These are phyloP conservation scores for Phytophthora palmivora DNA, from an alignment of 352 stramenopile genomes.

Conservation along the genomic window DNA sequence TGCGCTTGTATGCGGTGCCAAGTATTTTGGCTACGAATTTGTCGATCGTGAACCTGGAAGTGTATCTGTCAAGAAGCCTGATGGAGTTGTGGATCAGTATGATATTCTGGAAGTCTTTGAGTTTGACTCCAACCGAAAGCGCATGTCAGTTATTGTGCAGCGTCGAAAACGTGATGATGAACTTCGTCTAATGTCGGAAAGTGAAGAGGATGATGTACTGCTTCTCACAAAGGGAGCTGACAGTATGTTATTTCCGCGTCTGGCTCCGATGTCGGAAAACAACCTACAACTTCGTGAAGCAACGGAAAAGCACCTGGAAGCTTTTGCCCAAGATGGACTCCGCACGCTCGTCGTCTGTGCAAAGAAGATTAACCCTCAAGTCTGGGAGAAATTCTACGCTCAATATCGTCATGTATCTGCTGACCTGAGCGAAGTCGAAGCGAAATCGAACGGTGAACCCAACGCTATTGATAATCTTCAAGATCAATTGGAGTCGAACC, in stretches of 20 bases:
- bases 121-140: constrained; percentile 92
- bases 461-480: constrained; percentile 77
- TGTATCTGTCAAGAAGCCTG: constrained; percentile 70
- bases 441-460: constrained; percentile 61
- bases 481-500: constrained; percentile 79
- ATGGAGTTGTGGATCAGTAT: constrained; percentile 73
- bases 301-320: constrained; percentile 78
- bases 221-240: constrained; percentile 86
- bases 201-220: constrained; percentile 77
- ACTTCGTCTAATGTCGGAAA: constrained; percentile 69
- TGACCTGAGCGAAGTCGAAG: constrained; percentile 76
- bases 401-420: constrained; percentile 69
- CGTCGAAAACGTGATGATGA: constrained; percentile 74
- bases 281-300: constrained; percentile 50
- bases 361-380: constrained; percentile 56
- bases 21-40: constrained; percentile 90
- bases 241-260: constrained; percentile 85
- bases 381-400: constrained; percentile 75
- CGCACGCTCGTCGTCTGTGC: constrained; percentile 89
- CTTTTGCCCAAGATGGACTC: constrained; percentile 87
- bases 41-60: constrained; percentile 70
- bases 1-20: constrained; percentile 84
- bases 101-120: constrained; percentile 94
- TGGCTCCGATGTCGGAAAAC: constrained; percentile 42
- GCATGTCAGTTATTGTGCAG: constrained; percentile 89